These are phyloP conservation scores for Neocallimastix lanati DNA, from an alignment of 192 early-diverging fungal genomes.

Conservation along the genomic window DNA sequence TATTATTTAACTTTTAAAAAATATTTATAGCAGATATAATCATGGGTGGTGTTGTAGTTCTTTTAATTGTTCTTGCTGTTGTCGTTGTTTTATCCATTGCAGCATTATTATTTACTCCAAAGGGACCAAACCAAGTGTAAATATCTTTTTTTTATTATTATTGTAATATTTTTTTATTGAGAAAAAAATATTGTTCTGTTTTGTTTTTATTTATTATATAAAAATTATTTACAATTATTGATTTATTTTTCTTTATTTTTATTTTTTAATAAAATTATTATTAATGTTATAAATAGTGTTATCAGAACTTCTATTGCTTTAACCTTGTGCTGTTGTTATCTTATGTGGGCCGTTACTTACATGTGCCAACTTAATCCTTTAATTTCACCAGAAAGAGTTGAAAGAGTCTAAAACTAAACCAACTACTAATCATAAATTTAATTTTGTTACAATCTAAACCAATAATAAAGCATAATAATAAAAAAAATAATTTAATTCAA, in stretches of 20 bases:
- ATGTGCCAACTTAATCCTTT: conserved; percentile 73
- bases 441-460: background rate
- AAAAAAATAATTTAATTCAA: too few species aligned
- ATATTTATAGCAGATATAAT: background rate
- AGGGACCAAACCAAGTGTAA: background rate
- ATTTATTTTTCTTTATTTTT: too few species aligned
- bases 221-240: too few species aligned
- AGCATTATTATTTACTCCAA: background rate
- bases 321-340: background rate
- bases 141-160: too few species aligned
- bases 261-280: too few species aligned
- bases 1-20: too few species aligned
- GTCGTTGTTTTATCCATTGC: background rate
- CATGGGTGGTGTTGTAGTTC: background rate
- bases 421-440: too few species aligned
- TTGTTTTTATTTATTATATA: too few species aligned
- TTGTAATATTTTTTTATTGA: too few species aligned
- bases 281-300: background rate
- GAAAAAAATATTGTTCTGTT: too few species aligned
- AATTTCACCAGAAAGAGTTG: conserved; percentile 43
- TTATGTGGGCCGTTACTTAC: conserved; percentile 79
- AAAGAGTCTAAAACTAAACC: background rate
- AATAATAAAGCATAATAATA: background rate
- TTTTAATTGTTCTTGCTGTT: background rate
- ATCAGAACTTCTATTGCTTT: background rate